A percentile compares a stretch with the other conserved stretches of the same genome.
phyloP scores from a whole-genome alignment of 768 basidiomycete genomes.

The Leucocoprinus leucothites region DNA sequence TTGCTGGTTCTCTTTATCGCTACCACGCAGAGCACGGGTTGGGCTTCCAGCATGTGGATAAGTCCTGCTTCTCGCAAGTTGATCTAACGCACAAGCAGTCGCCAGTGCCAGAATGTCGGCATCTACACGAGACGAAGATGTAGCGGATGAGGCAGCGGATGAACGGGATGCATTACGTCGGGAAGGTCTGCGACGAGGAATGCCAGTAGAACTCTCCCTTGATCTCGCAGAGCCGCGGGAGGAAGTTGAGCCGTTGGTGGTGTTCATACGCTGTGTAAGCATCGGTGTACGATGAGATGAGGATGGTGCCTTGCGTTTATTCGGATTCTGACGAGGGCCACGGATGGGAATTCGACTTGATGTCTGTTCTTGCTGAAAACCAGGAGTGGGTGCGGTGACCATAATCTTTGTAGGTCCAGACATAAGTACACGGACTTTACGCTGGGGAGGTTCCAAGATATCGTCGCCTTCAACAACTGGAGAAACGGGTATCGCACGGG shows the following conservation, averaged over 20 bases:
- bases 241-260: slow-evolving; percentile 1
- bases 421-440: slow-evolving; percentile 41
- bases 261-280: slow-evolving; percentile 23
- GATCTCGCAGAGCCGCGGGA: slow-evolving; percentile 3
- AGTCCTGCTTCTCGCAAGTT: slow-evolving; percentile 15
- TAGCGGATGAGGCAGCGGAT: slow-evolving; percentile 21
- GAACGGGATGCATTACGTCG: slow-evolving; percentile 24
- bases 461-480: slow-evolving; percentile 13
- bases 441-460: slow-evolving; percentile 12
- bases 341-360: slow-evolving; percentile 35
- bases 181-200: slow-evolving; percentile 27
- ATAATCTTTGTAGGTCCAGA: slow-evolving; percentile 49
- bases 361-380: slow-evolving; percentile 23
- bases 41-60: background rate
- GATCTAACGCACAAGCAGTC: slow-evolving; percentile 17
- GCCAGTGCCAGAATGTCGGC: slow-evolving; percentile 12
- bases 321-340: slow-evolving; percentile 37
- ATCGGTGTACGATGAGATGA: slow-evolving; percentile 20
- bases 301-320: slow-evolving; percentile 24
- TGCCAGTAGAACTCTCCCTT: slow-evolving; percentile 28
- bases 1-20: slow-evolving; percentile 40
- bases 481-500: background rate
- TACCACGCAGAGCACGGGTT: slow-evolving; percentile 6
- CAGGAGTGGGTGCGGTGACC: slow-evolving; percentile 52
- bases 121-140: slow-evolving; percentile 12